phyloP scores from a whole-genome alignment of 2,329 filamentous ascomycete genomes.

The Aureobasidium sp. region DNA sequence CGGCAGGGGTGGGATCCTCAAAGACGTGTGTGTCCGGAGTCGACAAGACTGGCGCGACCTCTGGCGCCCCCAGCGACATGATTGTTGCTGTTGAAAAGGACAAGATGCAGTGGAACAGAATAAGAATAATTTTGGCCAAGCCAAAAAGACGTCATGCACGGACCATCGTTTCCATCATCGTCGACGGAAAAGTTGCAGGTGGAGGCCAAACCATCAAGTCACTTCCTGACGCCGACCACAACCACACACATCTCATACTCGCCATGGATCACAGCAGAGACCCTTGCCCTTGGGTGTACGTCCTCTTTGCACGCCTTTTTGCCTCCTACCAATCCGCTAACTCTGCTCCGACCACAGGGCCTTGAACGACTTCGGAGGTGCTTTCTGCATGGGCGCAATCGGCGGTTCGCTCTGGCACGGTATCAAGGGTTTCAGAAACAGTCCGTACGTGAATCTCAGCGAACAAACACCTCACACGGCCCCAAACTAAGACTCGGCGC shows the following conservation, averaged over 20 bases:
- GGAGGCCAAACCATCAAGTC: not conserved
- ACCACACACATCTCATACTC: not conserved
- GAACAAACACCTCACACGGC: not conserved
- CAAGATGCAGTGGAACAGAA: not conserved
- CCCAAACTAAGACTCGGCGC: not conserved
- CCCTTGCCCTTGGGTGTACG: constrained; percentile 70
- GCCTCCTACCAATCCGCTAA: not conserved
- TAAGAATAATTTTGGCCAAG: constrained; percentile 1
- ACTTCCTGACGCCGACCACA: not conserved
- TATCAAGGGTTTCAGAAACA: constrained; percentile 61
- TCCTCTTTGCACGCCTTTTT: not conserved
- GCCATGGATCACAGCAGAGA: constrained; percentile 87
- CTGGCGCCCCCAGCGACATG: constrained; percentile 21
- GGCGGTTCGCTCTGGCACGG: constrained; percentile 78
- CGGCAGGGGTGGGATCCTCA: constrained; percentile 44
- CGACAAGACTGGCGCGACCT: constrained; percentile 52
- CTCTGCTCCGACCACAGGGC: constrained; percentile 37
- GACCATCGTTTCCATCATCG: not conserved
- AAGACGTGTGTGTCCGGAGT: constrained; percentile 57
- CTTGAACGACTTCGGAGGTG: constrained; percentile 94
- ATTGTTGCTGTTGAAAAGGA: not conserved
- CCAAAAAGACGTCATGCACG: not conserved
- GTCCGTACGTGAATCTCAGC: constrained; percentile 42
- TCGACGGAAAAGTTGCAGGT: not conserved
- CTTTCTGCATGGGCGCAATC: constrained; percentile 60